Evolutionary conservation across 1,284 basidiomycete genomes (phyloP), one percentile per base, ranked within the genome.

Genomic region (Fomitopsis schrenkii): DNA sequence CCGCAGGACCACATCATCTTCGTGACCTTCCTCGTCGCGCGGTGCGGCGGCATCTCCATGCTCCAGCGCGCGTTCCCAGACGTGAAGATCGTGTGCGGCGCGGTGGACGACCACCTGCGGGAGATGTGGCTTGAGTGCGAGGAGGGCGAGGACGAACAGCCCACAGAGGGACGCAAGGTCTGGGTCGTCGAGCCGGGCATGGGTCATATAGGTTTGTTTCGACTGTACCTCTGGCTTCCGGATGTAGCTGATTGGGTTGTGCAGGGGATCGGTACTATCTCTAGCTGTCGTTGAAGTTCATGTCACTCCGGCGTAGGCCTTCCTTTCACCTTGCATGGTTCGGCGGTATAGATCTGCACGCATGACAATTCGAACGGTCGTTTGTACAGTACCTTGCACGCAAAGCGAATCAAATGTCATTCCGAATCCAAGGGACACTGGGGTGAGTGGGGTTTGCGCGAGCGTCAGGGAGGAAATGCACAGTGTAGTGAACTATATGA

Each of bases 1-100:
- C 84, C 72, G 65, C 86, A 95, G 70, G 83, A 90, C 52, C 88
- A 90, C 69, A 94, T 95, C 68, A 86, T 95, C 61, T 94, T 95
- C 70, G 84, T 96, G 26, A 90, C 93, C 0, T 92, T 97, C 77
- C 80, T 98, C n/a, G 90, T 96, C 42, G 89, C 93, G 4, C 83
- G 86, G 19, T 81, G 80, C 38, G 95, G 95, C 26, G 93, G 95
- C 15, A 76, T 94, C 22, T 86, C 87, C 15, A 86, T 93, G 1
- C 77, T 96, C 38, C 85, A 88, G 64, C 82, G 83, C 17, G 93
- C 94, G 8, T 98, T 97, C 76, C 95, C 96, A 1, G 68, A 74
- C 14, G 85, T 97, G 19, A 86, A 84, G 64, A 87, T 97, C 66
- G 86, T 97, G 19, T 93, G 91, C 64, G 92, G 90, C 1, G 90